Evolutionary conservation across 176 grass and related monocot species (phyloP).

Genomic region (maize (Zea mays)): Zm-B73-REFERENCE-NAM-5.0 NC_050103.1:25387501-25388000

Average conservation of each 20-base stretch:
- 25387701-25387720: background rate
- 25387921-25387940: background rate
- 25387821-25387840: conserved; percentile 43
- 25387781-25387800: conserved; percentile 47
- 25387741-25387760: background rate
- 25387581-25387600: no score
- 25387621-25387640: conserved; percentile 50
- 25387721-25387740: conserved; percentile 2
- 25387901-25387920: no score
- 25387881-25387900: no score
- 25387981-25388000: conserved; percentile 72
- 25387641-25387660: conserved; percentile 37
- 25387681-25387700: conserved; percentile 45
- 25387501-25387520: background rate
- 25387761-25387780: conserved; percentile 41
- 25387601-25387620: conserved; percentile 59
- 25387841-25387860: no score
- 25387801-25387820: conserved; percentile 60
- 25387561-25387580: no score
- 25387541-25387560: no score
- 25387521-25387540: no score
- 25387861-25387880: no score
- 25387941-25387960: conserved; percentile 40
- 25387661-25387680: conserved; percentile 64
- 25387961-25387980: conserved; percentile 54